Evolutionary conservation across 176 grass and related monocot genomes (phyloP).

Genomic region (Triticum turgidum): DNA sequence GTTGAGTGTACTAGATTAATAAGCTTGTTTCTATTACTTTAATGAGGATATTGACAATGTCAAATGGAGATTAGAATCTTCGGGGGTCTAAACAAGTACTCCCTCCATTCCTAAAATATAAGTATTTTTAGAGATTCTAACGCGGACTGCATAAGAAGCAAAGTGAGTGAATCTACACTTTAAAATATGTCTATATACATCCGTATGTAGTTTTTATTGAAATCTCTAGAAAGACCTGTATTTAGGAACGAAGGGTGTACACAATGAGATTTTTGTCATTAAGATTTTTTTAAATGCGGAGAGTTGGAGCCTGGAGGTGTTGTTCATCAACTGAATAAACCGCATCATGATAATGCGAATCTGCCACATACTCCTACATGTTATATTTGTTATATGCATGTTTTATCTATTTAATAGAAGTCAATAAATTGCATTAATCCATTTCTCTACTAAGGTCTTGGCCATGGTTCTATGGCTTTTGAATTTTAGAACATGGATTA

Average conservation of each 20-base stretch:
- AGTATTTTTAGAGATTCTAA: too few species aligned
- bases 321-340: neutral
- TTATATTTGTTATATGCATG: neutral
- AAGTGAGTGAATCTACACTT: too few species aligned
- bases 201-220: too few species aligned
- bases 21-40: neutral
- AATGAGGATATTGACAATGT: neutral
- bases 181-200: too few species aligned
- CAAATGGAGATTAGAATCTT: neutral
- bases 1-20: neutral
- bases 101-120: too few species aligned
- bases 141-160: too few species aligned
- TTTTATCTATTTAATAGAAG: neutral
- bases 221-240: too few species aligned
- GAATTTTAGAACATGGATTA: neutral
- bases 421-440: neutral
- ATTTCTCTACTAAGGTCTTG: neutral
- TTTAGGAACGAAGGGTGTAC: too few species aligned
- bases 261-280: neutral
- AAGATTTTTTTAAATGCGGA: too few species aligned
- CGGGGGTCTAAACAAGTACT: neutral
- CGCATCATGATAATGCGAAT: neutral
- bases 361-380: neutral
- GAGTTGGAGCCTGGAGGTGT: neutral
- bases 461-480: neutral